Conservation (phyloP, 345 rosid genomes). For the Acer negundo region DNA sequence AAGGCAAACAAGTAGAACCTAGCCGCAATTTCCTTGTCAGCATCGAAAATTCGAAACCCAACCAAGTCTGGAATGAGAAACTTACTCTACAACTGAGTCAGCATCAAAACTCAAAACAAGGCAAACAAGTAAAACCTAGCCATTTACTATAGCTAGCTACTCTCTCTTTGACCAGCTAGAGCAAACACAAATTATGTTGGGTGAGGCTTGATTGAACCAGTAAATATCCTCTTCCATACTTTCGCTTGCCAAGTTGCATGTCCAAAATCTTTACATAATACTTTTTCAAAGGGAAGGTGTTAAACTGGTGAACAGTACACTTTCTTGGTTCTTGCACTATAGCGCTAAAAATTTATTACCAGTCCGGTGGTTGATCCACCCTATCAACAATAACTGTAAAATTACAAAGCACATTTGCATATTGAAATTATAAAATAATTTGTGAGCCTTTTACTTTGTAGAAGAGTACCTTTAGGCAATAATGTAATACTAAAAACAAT, state of each 20-base stretch:
- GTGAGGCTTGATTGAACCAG: too few species aligned
- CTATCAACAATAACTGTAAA: neutral
- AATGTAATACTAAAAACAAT: neutral
- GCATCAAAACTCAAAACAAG: neutral
- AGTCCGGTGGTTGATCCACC: too few species aligned
- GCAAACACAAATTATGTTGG: too few species aligned
- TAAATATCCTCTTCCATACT: too few species aligned
- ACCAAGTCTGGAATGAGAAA: neutral
- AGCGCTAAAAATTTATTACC: too few species aligned
- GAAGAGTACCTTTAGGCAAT: neutral
- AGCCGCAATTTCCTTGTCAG: neutral
- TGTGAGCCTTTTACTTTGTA: neutral
- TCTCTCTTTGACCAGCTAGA: neutral
- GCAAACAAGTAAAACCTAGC: neutral
- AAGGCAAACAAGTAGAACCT: neutral
- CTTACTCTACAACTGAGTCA: neutral
- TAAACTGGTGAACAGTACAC: too few species aligned
- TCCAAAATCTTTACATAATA: too few species aligned
- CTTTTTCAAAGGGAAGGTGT: too few species aligned
- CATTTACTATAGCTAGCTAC: neutral
- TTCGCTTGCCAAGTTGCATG: too few species aligned
- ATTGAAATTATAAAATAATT: slow-evolving; percentile 1
- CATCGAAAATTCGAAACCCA: neutral
- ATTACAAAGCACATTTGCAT: neutral
- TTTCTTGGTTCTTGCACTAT: too few species aligned